Conservation (phyloP, 2,329 filamentous ascomycete species). For the Grosmannia serpens region DNA sequence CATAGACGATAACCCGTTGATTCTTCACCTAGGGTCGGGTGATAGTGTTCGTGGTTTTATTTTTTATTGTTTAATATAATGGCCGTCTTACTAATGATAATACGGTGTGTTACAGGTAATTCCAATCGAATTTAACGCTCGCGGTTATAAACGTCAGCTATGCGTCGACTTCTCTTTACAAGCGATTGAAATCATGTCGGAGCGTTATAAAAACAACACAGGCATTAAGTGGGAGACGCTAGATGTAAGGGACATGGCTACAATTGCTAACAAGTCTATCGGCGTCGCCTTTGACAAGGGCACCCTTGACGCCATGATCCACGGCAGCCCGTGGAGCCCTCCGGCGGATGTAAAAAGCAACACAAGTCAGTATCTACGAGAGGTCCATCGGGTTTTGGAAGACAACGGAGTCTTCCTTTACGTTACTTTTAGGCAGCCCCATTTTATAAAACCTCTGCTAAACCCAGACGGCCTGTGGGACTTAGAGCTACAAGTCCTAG, state of each 20-base stretch:
- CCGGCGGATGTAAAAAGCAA: constrained; percentile 36
- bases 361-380: constrained; percentile 34
- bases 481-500: constrained; percentile 29
- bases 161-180: constrained; percentile 46
- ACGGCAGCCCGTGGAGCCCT: constrained; percentile 41
- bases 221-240: constrained; percentile 36
- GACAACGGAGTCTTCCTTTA: constrained; percentile 36
- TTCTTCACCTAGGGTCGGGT: constrained; percentile 47
- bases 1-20: constrained; percentile 23
- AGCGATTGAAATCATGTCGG: constrained; percentile 40
- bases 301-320: constrained; percentile 44
- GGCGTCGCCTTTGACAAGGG: constrained; percentile 48
- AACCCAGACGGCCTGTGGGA: constrained; percentile 30
- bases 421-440: constrained; percentile 42
- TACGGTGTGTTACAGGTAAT: constrained; percentile 28
- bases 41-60: constrained; percentile 35
- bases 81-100: neutral
- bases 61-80: neutral
- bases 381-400: constrained; percentile 37
- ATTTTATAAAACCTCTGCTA: constrained; percentile 39
- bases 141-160: constrained; percentile 39
- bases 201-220: constrained; percentile 24
- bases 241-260: constrained; percentile 39
- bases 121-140: constrained; percentile 32
- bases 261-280: constrained; percentile 27